A percentile compares a stretch with the other conserved stretches of the same genome.
Evolutionary conservation across 2,329 filamentous ascomycete genomes (phyloP).

Genomic region (Fusarium chuoi): DNA sequence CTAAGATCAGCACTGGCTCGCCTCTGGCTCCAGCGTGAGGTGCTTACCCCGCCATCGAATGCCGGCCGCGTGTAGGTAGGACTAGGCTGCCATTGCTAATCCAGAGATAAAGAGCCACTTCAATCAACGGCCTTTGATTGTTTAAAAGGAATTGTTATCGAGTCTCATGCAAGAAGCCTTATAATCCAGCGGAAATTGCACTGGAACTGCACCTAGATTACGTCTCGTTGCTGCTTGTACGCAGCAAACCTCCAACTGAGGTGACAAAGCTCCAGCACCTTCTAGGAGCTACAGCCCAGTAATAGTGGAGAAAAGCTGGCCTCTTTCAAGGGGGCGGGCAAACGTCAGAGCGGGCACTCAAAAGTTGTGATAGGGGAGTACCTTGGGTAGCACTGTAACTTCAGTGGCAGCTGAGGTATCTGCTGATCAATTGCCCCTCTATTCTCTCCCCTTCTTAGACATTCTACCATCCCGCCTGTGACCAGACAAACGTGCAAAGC

Average conservation of each 20-base stretch:
- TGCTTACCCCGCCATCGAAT: constrained; percentile 38
- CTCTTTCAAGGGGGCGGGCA: constrained; percentile 12
- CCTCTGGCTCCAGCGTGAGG: background rate
- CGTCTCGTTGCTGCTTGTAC: constrained; percentile 13
- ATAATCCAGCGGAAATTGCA: background rate
- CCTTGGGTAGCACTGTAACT: background rate
- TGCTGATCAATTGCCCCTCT: constrained; percentile 41
- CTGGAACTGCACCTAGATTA: background rate
- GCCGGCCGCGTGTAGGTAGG: constrained; percentile 28
- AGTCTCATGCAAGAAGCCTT: background rate
- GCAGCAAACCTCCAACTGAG: constrained; percentile 3
- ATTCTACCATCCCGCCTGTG: constrained; percentile 47
- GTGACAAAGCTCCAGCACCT: constrained; percentile 37
- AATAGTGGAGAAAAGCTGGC: constrained; percentile 35
- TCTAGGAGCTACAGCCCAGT: constrained; percentile 38
- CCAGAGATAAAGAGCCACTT: background rate
- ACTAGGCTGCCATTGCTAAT: constrained; percentile 16
- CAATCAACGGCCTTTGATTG: background rate
- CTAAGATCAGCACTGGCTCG: background rate
- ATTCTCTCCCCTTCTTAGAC: constrained; percentile 55
- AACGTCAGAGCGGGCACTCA: constrained; percentile 35
- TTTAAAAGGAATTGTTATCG: background rate
- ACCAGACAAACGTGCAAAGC: constrained; percentile 34
- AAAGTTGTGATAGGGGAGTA: constrained; percentile 14
- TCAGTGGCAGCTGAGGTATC: constrained; percentile 14